A percentile compares a stretch with the other conserved stretches of the same genome.
These are phyloP conservation scores for Malassezia nana DNA, from an alignment of 1,284 basidiomycete species.

Conservation along the genomic window DNA sequence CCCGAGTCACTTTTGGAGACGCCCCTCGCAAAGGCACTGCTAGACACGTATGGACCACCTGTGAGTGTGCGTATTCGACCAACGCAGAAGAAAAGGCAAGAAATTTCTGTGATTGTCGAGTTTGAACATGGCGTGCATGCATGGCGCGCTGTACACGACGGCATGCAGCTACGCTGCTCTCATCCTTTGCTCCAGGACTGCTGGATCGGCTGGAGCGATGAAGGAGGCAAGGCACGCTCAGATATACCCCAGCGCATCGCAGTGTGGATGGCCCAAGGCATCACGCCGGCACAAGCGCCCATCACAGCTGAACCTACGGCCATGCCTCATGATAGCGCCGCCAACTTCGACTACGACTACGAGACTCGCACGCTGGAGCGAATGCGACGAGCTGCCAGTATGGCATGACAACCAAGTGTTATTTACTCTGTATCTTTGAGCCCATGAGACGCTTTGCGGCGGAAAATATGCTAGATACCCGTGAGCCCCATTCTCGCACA, in stretches of 20 bases:
- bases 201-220: slow-evolving; percentile 35
- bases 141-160: slow-evolving; percentile 29
- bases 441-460: slow-evolving; percentile 39
- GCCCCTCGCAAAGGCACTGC: slow-evolving; percentile 22
- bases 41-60: slow-evolving; percentile 25
- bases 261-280: background rate
- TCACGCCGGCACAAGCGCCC: background rate
- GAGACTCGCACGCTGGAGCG: slow-evolving; percentile 13
- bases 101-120: slow-evolving; percentile 27
- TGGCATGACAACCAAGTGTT: background rate
- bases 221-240: background rate
- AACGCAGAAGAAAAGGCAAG: slow-evolving; percentile 24
- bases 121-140: slow-evolving; percentile 28
- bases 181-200: slow-evolving; percentile 29
- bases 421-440: slow-evolving; percentile 23
- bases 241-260: slow-evolving; percentile 1
- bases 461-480: slow-evolving; percentile 25
- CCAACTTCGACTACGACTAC: slow-evolving; percentile 9
- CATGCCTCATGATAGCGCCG: background rate
- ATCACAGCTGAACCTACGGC: background rate
- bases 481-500: background rate
- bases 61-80: slow-evolving; percentile 21
- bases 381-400: slow-evolving; percentile 1
- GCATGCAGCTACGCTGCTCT: slow-evolving; percentile 29
- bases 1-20: slow-evolving; percentile 7